Evolutionary conservation across 495 filamentous ascomycete species (phyloP).

Genomic region (Penicillium cataractarum): DNA sequence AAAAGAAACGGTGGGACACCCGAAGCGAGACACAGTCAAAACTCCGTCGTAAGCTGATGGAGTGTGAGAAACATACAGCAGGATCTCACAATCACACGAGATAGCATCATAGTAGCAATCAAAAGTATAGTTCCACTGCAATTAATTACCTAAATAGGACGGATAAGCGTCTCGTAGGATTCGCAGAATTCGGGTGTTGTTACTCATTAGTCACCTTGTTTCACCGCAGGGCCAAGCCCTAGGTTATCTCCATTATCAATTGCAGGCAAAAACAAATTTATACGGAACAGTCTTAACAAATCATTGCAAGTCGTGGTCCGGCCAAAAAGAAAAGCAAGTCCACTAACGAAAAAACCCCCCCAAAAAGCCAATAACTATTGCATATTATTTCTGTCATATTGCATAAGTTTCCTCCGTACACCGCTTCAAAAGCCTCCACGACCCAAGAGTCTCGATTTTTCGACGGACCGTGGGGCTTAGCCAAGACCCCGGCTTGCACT

Average conservation of each 20-base stretch:
- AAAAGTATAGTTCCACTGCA: neutral
- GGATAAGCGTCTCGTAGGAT: neutral
- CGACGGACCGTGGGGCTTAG: slow-evolving; percentile 14
- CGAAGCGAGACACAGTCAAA: slow-evolving; percentile 6
- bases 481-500: slow-evolving; percentile 24
- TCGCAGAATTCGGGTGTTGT: too few relatives aligned
- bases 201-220: neutral
- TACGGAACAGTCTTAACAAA: neutral
- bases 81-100: neutral
- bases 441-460: slow-evolving; percentile 18
- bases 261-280: neutral
- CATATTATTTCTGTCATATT: neutral
- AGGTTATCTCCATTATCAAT: neutral
- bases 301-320: neutral
- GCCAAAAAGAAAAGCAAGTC: slow-evolving; percentile 1
- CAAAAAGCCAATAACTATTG: neutral
- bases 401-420: too few relatives aligned
- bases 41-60: slow-evolving; percentile 4
- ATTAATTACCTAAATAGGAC: slow-evolving; percentile 1
- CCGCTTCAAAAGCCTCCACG: slow-evolving; percentile 4
- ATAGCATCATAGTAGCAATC: neutral
- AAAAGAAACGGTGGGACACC: neutral
- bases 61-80: neutral
- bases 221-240: neutral
- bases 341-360: neutral